A percentile compares a stretch with the other conserved stretches of the same genome.
Evolutionary conservation across 1,284 basidiomycete species (phyloP).

Genomic region (Apiotrichum brassicae): DNA sequence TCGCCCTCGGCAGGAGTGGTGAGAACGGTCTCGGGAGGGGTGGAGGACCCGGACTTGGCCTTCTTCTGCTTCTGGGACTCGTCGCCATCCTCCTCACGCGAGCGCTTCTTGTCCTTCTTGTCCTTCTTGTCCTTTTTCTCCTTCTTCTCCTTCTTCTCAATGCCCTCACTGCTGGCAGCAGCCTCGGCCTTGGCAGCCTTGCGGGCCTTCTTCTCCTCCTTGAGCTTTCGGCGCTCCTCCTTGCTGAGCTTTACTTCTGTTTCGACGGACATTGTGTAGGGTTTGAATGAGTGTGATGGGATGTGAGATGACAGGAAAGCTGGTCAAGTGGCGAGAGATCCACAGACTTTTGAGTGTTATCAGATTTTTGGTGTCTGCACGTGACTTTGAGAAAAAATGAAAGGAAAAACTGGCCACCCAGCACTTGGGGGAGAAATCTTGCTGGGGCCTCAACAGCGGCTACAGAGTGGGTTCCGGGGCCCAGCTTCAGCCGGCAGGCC

Average conservation of each 20-base stretch:
- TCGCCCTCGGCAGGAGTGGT: constrained; percentile 18
- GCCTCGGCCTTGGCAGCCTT: background rate
- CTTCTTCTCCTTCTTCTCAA: constrained; percentile 28
- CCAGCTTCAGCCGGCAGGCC: too few relatives aligned
- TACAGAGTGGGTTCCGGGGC: too few relatives aligned
- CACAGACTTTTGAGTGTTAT: too few relatives aligned
- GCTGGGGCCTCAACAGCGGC: too few relatives aligned
- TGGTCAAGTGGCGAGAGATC: too few relatives aligned
- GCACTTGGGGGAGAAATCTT: too few relatives aligned
- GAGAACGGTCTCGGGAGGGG: constrained; percentile 18
- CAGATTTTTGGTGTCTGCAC: too few relatives aligned
- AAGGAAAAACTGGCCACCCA: too few relatives aligned
- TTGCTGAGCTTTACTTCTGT: constrained; percentile 28
- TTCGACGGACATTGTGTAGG: constrained; percentile 35
- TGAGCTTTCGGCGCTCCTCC: constrained; percentile 29
- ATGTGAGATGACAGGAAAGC: background rate
- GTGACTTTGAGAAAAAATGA: too few relatives aligned
- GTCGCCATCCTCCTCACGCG: constrained; percentile 16
- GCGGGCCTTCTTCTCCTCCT: constrained; percentile 33
- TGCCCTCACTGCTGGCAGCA: constrained; percentile 8
- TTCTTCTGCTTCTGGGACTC: constrained; percentile 31
- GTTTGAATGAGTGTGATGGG: constrained; percentile 1
- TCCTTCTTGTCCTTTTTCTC: constrained; percentile 18
- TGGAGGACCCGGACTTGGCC: constrained; percentile 34
- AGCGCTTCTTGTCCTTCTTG: constrained; percentile 40